Evolutionary conservation across 2,329 filamentous ascomycete species (phyloP).

Genomic region (Pseudogymnoascus sp.): DNA sequence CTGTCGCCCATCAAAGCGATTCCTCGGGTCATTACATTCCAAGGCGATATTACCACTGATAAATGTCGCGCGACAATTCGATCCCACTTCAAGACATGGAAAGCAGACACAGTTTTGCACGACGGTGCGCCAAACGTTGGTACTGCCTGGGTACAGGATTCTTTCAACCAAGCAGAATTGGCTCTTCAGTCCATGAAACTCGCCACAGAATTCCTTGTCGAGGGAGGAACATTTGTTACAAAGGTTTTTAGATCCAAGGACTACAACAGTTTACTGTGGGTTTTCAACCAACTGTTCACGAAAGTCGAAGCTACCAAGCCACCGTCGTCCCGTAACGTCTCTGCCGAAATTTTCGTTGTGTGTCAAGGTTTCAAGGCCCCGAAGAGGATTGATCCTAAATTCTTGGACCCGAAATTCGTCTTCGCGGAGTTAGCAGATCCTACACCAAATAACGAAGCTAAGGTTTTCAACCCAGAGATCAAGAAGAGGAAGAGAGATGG

Average conservation of each 20-base stretch:
- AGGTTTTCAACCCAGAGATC: slow-evolving; percentile 93
- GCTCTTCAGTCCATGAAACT: slow-evolving; percentile 85
- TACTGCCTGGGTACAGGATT: slow-evolving; percentile 96
- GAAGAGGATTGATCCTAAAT: slow-evolving; percentile 84
- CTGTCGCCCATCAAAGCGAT: slow-evolving; percentile 93
- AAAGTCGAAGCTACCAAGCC: slow-evolving; percentile 98
- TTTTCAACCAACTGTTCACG: slow-evolving; percentile 91
- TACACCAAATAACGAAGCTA: slow-evolving; percentile 90
- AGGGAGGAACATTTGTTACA: slow-evolving; percentile 89
- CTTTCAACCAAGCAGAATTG: slow-evolving; percentile 93
- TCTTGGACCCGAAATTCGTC: slow-evolving; percentile 80
- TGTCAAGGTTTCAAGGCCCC: slow-evolving; percentile 93
- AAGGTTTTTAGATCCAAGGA: slow-evolving; percentile 98
- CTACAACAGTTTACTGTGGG: slow-evolving; percentile 92
- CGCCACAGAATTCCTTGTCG: slow-evolving; percentile 83
- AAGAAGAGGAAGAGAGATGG: slow-evolving; percentile 98
- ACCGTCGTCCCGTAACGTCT: slow-evolving; percentile 89
- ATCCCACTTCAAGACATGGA: slow-evolving; percentile 88
- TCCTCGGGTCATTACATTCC: slow-evolving; percentile 86
- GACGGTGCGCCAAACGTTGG: slow-evolving; percentile 97
- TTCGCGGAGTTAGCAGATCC: slow-evolving; percentile 86
- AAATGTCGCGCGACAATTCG: slow-evolving; percentile 88
- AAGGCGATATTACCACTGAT: slow-evolving; percentile 95
- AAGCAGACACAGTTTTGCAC: slow-evolving; percentile 90
- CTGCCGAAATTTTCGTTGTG: slow-evolving; percentile 97